Evolutionary conservation across 805 yeast species (phyloP).

Genomic region (Ogataea salicorniae): DNA sequence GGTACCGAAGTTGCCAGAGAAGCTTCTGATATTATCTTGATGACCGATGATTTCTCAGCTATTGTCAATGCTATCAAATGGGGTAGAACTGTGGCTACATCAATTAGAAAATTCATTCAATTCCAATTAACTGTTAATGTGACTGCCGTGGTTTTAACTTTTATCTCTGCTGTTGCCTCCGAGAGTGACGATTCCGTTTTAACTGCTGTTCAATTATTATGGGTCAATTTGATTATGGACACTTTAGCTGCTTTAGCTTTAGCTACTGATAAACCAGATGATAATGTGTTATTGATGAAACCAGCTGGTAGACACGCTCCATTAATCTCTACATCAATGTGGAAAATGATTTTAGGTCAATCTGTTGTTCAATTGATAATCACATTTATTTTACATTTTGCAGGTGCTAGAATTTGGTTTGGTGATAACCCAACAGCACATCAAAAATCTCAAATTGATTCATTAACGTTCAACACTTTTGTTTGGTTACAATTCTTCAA

Average conservation of each 20-base stretch:
- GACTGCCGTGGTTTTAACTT: conserved; percentile 93
- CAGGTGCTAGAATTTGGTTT: conserved; percentile 60
- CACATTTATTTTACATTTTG: conserved; percentile 79
- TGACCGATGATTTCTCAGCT: conserved; percentile 91
- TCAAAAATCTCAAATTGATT: conserved; percentile 56
- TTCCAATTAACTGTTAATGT: conserved; percentile 95
- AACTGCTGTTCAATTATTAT: conserved; percentile 93
- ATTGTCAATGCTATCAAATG: conserved; percentile 96
- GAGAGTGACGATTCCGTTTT: conserved; percentile 76
- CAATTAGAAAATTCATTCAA: conserved; percentile 93
- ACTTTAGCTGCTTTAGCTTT: conserved; percentile 95
- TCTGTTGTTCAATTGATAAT: conserved; percentile 70
- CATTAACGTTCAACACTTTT: conserved; percentile 91
- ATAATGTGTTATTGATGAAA: conserved; percentile 65
- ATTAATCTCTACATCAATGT: conserved; percentile 85
- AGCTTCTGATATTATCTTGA: conserved; percentile 95
- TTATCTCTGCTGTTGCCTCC: conserved; percentile 87
- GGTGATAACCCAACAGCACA: conserved; percentile 32
- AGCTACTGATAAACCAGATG: conserved; percentile 96
- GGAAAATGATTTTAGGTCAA: conserved; percentile 97
- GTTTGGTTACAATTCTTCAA: conserved; percentile 98
- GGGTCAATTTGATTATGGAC: conserved; percentile 98
- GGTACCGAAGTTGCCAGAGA: conserved; percentile 99
- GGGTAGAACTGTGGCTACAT: conserved; percentile 96
- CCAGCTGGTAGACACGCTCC: conserved; percentile 82